Evolutionary conservation across 352 stramenopile genomes (phyloP).

Genomic region (Phytopythium ostracodes): DNA sequence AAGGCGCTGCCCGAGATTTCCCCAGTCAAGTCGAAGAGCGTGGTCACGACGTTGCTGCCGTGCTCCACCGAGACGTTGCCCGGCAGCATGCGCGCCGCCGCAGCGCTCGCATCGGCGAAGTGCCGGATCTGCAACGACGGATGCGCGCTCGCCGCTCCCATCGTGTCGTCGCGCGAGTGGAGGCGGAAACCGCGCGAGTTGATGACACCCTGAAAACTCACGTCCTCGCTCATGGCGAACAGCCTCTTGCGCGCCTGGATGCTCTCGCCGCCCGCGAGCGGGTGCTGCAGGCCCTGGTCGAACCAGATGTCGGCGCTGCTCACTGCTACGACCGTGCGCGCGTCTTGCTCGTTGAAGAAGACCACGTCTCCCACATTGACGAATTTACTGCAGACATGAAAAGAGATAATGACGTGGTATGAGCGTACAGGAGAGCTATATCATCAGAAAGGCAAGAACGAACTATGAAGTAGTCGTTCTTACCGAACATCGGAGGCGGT

Average conservation of each 20-base stretch:
- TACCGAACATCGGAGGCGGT: slow-evolving; percentile 43
- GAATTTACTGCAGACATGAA: slow-evolving; percentile 22
- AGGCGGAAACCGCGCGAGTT: slow-evolving; percentile 49
- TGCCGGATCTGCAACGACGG: slow-evolving; percentile 44
- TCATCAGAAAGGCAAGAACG: neutral
- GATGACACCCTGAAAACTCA: slow-evolving; percentile 30
- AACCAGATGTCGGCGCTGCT: slow-evolving; percentile 32
- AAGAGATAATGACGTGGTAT: neutral
- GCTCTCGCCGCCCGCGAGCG: slow-evolving; percentile 30
- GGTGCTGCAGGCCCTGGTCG: slow-evolving; percentile 47
- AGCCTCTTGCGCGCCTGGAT: slow-evolving; percentile 44
- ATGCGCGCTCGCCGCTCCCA: slow-evolving; percentile 23
- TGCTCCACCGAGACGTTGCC: slow-evolving; percentile 46
- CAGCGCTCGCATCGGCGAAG: slow-evolving; percentile 41
- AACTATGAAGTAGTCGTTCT: neutral
- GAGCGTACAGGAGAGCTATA: neutral
- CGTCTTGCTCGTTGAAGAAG: slow-evolving; percentile 45
- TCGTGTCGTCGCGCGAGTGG: slow-evolving; percentile 42
- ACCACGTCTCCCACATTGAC: slow-evolving; percentile 48
- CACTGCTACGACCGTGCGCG: slow-evolving; percentile 45
- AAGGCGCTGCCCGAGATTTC: slow-evolving; percentile 33
- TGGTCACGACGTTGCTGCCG: slow-evolving; percentile 42
- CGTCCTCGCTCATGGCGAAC: slow-evolving; percentile 41
- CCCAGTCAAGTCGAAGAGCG: slow-evolving; percentile 32
- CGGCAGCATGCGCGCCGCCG: slow-evolving; percentile 20